Evolutionary conservation across 352 stramenopile genomes (phyloP).

Genomic region (Albugo laibachii): DNA sequence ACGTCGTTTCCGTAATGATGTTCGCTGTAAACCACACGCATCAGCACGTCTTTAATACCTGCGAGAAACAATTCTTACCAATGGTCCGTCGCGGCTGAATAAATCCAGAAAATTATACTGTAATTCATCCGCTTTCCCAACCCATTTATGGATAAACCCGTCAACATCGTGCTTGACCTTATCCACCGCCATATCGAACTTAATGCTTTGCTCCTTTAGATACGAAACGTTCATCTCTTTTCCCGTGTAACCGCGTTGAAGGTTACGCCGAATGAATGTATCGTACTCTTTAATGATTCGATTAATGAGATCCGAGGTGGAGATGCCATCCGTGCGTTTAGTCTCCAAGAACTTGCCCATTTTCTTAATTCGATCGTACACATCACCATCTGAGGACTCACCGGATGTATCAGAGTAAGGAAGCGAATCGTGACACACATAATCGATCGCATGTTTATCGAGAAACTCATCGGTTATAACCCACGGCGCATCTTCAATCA

Average conservation of each 20-base stretch:
- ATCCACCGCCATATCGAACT: slow-evolving; percentile 73
- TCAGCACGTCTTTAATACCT: background rate
- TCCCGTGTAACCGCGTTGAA: slow-evolving; percentile 74
- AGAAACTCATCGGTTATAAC: slow-evolving; percentile 71
- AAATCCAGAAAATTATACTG: slow-evolving; percentile 57
- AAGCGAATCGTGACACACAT: slow-evolving; percentile 76
- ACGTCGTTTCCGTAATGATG: slow-evolving; percentile 55
- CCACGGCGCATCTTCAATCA: slow-evolving; percentile 75
- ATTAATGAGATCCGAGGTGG: slow-evolving; percentile 79
- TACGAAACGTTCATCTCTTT: slow-evolving; percentile 86
- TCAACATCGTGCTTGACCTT: slow-evolving; percentile 69
- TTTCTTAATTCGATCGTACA: slow-evolving; percentile 74
- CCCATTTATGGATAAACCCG: slow-evolving; percentile 50
- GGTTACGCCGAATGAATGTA: slow-evolving; percentile 80
- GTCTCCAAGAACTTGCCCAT: slow-evolving; percentile 77
- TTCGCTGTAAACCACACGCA: slow-evolving; percentile 19
- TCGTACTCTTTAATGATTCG: slow-evolving; percentile 83
- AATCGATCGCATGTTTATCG: slow-evolving; percentile 72
- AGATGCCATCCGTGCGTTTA: slow-evolving; percentile 72
- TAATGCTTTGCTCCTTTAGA: slow-evolving; percentile 77
- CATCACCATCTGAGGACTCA: slow-evolving; percentile 45
- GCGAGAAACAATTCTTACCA: slow-evolving; percentile 17
- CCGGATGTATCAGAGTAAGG: slow-evolving; percentile 68
- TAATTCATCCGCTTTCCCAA: slow-evolving; percentile 61
- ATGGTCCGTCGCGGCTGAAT: slow-evolving; percentile 50